phyloP scores from a whole-genome alignment of 306 rosid genomes.

The Biancaea sappan region DNA sequence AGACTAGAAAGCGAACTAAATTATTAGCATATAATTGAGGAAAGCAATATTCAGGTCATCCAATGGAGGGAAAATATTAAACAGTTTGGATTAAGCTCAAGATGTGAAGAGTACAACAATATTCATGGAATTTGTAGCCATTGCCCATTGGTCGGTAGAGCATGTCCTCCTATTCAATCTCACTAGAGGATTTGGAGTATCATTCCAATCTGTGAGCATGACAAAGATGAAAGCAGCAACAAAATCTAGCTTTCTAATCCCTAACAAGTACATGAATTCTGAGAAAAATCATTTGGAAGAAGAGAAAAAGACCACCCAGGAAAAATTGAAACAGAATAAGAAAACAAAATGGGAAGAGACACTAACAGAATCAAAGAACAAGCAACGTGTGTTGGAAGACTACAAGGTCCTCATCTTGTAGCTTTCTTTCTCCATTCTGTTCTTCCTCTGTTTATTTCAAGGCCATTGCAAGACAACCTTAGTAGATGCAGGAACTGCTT shows the following conservation, averaged over 20 bases:
- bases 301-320: background rate
- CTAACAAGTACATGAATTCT: conserved; percentile 15
- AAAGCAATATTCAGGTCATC: background rate
- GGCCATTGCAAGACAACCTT: conserved; percentile 66
- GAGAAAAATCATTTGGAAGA: background rate
- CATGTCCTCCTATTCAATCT: background rate
- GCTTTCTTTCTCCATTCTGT: conserved; percentile 92
- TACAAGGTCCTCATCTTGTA: conserved; percentile 51
- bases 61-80: background rate
- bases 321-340: conserved; percentile 19
- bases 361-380: conserved; percentile 6
- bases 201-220: conserved; percentile 10
- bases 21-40: background rate
- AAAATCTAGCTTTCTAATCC: conserved; percentile 19
- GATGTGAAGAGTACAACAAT: background rate
- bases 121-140: conserved; percentile 6
- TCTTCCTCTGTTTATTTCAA: conserved; percentile 87
- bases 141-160: background rate
- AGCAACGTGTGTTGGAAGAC: background rate
- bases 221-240: background rate
- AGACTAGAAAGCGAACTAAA: background rate
- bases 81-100: background rate
- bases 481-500: conserved; percentile 78
- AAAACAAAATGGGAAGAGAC: background rate
- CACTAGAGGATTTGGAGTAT: conserved; percentile 18